Base-by-base conservation (phyloP, 2,329 filamentous ascomycete species). In the Aspergillus oerlinghausenensis region DNA sequence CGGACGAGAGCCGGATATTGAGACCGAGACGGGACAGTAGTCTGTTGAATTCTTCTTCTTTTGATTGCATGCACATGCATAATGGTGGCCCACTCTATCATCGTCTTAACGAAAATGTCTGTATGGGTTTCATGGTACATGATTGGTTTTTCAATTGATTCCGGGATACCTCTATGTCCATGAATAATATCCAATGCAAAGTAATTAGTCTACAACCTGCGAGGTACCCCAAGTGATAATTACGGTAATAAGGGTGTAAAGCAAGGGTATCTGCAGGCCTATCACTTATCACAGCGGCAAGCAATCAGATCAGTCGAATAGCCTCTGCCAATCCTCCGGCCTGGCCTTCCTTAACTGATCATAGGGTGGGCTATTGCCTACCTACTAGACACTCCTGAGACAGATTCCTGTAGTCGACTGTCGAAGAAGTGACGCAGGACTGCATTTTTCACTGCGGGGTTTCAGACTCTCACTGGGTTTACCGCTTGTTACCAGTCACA, bases 1-100 rank as follows among this genome's bases (percentile, higher is more conserved):
- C 43, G 93, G 93, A 1, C 82, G 93, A 59, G 88, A 93, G 73
- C 93, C 93, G 3, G 90, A 92, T 71, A 86, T 96, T 40, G 92
- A 96, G 82, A 95, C 90, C 0, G 88, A 91, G 71, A 74, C 75
- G 32, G 60, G 63, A 10, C 52, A 48, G 42, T 63, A 11, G 55
- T 45, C 32, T 10, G 2, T 48, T 45, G 23, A 3, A 17, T 43
- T 29, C n/a, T 47, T 55, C 43, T 19, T 51, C 32, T 14, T 50
- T 32, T 50, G 5, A 35, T n/a, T 35, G 9, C 2, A 2, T 7
- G 14, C 32, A 17, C 11, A 2, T 38, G 32, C 32, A 17, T 4
- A 6, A 6, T 35, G 32, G 21, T 23, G 1, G 21, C 21, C 10
- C 11, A 17, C 32, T 14, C 5, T 8, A 38, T 38, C 42, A 4